Evolutionary conservation across 192 early-diverging fungal species (phyloP).

Genomic region (Backusella liffmaniae): DNA sequence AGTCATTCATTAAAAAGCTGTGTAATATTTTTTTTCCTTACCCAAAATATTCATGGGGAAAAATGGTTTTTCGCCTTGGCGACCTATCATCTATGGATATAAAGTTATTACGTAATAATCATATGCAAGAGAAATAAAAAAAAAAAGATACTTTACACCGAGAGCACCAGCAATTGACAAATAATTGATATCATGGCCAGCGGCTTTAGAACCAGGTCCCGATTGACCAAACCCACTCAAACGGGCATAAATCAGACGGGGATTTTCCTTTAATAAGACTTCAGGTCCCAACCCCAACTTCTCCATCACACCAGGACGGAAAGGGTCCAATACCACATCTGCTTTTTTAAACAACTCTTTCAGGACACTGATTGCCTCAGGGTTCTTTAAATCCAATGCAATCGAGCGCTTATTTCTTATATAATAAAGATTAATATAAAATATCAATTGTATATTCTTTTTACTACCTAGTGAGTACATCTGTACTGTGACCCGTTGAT

Average conservation of each 20-base stretch:
- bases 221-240: constrained; percentile 71
- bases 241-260: constrained; percentile 56
- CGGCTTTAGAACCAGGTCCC: constrained; percentile 49
- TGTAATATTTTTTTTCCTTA: neutral
- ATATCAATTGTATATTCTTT: neutral
- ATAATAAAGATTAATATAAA: neutral
- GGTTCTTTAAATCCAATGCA: constrained; percentile 56
- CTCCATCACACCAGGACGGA: constrained; percentile 71
- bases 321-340: constrained; percentile 68
- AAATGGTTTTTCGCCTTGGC: constrained; percentile 40
- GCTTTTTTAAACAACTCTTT: constrained; percentile 43
- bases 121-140: neutral
- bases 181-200: constrained; percentile 71
- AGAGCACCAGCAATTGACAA: constrained; percentile 62
- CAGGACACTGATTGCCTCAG: constrained; percentile 43
- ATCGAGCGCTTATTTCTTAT: constrained; percentile 60
- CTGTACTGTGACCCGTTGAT: constrained; percentile 33
- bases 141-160: constrained; percentile 33
- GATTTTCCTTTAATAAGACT: constrained; percentile 51
- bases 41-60: constrained; percentile 45
- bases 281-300: constrained; percentile 62
- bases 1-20: neutral
- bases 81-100: constrained; percentile 43
- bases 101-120: constrained; percentile 1
- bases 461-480: constrained; percentile 45